A percentile compares a stretch with the other conserved stretches of the same genome.
Evolutionary conservation across 345 rosid species (phyloP).

Genomic region (Syzygium oleosum): DNA sequence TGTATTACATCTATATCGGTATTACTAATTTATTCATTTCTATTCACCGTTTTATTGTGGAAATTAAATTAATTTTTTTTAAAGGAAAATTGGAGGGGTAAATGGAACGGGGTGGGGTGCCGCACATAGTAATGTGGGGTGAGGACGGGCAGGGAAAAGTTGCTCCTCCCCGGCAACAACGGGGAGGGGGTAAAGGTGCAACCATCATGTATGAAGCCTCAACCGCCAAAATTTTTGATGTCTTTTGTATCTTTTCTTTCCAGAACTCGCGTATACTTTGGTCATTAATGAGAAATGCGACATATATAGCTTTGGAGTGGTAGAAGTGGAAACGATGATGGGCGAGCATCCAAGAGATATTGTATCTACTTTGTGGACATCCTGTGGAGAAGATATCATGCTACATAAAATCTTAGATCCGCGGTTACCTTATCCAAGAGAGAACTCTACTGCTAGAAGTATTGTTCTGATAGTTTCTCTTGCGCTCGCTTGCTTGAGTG

Average conservation of each 20-base stretch:
- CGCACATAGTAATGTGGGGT: too few species aligned
- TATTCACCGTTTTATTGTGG: too few species aligned
- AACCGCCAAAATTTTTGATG: too few species aligned
- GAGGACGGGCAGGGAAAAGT: too few species aligned
- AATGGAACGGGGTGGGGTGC: too few species aligned
- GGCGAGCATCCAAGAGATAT: constrained; percentile 12
- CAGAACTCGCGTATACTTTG: constrained; percentile 24
- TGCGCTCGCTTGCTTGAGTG: constrained; percentile 8
- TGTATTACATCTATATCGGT: too few species aligned
- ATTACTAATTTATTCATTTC: too few species aligned
- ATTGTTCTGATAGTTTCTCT: background rate
- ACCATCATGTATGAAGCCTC: too few species aligned
- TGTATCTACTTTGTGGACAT: background rate
- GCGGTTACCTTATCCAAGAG: background rate
- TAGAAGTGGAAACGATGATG: constrained; percentile 8
- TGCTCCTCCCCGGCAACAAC: too few species aligned
- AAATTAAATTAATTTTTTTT: too few species aligned
- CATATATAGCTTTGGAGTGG: constrained; percentile 17
- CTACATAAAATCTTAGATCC: background rate
- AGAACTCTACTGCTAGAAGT: background rate
- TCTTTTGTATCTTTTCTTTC: background rate
- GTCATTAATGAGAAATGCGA: constrained; percentile 14
- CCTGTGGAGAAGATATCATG: background rate
- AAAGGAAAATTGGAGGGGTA: too few species aligned
- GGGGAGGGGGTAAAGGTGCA: too few species aligned